Percentiles rank a stretch among this genome's conserved stretches.
Evolutionary conservation across 106 monocot species (phyloP).

Genomic region (Chionographis japonica): DNA sequence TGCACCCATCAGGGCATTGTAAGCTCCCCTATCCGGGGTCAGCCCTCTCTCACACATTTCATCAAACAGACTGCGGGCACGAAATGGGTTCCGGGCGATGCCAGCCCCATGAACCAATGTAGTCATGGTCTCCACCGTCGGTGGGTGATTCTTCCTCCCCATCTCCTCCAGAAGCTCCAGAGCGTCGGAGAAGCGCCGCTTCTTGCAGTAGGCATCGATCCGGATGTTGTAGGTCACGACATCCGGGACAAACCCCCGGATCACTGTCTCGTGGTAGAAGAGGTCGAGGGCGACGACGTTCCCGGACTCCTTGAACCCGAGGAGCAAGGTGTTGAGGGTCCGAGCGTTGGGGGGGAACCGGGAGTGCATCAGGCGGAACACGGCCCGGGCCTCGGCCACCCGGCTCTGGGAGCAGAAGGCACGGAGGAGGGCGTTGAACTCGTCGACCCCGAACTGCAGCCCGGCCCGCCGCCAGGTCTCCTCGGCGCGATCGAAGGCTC

Average conservation of each 20-base stretch:
- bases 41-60: conserved; percentile 53
- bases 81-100: conserved; percentile 35
- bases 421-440: conserved; percentile 67
- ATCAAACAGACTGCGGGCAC: conserved; percentile 63
- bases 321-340: conserved; percentile 63
- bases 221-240: conserved; percentile 64
- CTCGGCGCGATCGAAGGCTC: conserved; percentile 42
- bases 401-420: conserved; percentile 51
- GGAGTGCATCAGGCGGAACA: conserved; percentile 42
- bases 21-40: conserved; percentile 42
- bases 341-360: conserved; percentile 37
- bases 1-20: conserved; percentile 74
- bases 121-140: conserved; percentile 61
- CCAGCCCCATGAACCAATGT: conserved; percentile 77
- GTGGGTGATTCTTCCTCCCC: conserved; percentile 24
- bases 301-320: conserved; percentile 77
- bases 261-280: conserved; percentile 60
- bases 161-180: conserved; percentile 57
- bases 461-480: conserved; percentile 21
- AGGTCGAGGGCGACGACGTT: conserved; percentile 53
- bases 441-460: conserved; percentile 36
- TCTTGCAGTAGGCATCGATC: conserved; percentile 86
- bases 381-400: conserved; percentile 59
- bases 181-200: conserved; percentile 39
- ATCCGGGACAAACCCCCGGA: conserved; percentile 65